Percentiles rank a stretch among this genome's conserved stretches.
Evolutionary conservation across 2,329 filamentous ascomycete genomes (phyloP).

Genomic region (Colletotrichum navitas): DNA sequence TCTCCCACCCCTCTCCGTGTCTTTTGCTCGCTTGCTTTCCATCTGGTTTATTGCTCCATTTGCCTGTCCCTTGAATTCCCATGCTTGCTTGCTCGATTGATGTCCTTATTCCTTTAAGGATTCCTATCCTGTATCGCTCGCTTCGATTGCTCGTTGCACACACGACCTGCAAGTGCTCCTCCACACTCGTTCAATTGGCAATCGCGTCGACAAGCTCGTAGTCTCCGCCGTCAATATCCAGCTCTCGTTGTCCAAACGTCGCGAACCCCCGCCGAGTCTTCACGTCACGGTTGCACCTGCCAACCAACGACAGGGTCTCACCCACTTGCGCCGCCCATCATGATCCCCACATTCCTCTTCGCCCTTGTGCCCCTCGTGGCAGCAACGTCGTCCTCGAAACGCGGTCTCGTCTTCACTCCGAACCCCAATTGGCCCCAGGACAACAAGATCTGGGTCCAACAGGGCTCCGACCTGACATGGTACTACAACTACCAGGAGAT

Average conservation of each 20-base stretch:
- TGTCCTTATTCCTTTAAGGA: constrained; percentile 1
- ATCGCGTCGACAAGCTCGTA: background rate
- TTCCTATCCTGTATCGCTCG: constrained; percentile 14
- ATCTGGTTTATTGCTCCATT: background rate
- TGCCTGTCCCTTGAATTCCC: background rate
- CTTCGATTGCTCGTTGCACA: background rate
- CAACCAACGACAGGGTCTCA: constrained; percentile 22
- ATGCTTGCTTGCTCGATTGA: background rate
- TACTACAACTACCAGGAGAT: constrained; percentile 82
- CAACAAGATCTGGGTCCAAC: constrained; percentile 72
- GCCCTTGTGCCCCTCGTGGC: constrained; percentile 45
- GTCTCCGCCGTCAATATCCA: background rate
- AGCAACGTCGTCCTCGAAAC: constrained; percentile 66
- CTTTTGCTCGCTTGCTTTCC: background rate
- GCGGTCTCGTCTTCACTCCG: constrained; percentile 78
- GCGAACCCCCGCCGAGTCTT: background rate
- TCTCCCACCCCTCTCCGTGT: constrained; percentile 20
- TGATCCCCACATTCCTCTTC: constrained; percentile 43
- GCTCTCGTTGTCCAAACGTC: background rate
- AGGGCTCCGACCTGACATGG: constrained; percentile 76
- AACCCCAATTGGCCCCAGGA: constrained; percentile 68
- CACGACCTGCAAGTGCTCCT: background rate
- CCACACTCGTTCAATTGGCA: constrained; percentile 16
- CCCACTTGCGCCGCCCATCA: constrained; percentile 21
- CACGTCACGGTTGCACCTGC: background rate